Evolutionary conservation across 73 alveolate species (phyloP).

Genomic region (Loxodes magnus): DNA sequence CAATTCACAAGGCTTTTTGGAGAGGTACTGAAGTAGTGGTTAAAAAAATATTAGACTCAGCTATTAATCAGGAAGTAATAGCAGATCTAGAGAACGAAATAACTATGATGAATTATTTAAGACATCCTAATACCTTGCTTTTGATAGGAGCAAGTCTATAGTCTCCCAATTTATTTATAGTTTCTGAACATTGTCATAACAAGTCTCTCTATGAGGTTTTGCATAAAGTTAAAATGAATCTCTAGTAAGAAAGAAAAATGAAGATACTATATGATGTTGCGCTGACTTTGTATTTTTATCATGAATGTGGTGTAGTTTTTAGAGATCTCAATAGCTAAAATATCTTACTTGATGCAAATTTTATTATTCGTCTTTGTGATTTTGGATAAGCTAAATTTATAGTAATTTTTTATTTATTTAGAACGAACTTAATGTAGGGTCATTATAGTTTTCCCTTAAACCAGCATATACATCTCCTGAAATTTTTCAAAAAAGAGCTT

Average conservation of each 20-base stretch:
- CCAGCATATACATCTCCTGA: slow-evolving; percentile 99
- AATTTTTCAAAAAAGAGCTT: slow-evolving; percentile 76
- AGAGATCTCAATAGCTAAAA: slow-evolving; percentile 93
- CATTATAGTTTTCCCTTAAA: slow-evolving; percentile 91
- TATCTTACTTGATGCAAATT: slow-evolving; percentile 67
- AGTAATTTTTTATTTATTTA: too few species aligned
- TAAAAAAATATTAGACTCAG: slow-evolving; percentile 90
- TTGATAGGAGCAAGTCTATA: slow-evolving; percentile 85
- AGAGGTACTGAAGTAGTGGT: slow-evolving; percentile 88
- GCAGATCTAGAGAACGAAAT: slow-evolving; percentile 90
- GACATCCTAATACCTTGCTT: slow-evolving; percentile 93
- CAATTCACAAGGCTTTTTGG: slow-evolving; percentile 77
- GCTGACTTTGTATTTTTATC: slow-evolving; percentile 67
- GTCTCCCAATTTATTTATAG: slow-evolving; percentile 81
- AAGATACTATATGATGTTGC: slow-evolving; percentile 67
- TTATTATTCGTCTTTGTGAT: slow-evolving; percentile 83
- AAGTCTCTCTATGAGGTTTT: slow-evolving; percentile 80
- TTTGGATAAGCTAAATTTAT: slow-evolving; percentile 93
- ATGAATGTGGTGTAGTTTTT: slow-evolving; percentile 85
- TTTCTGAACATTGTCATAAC: slow-evolving; percentile 67
- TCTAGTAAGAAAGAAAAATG: slow-evolving; percentile 55
- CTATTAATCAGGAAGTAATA: slow-evolving; percentile 74
- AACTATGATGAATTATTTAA: slow-evolving; percentile 72
- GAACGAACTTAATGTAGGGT: slow-evolving; percentile 81
- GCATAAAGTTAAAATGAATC: slow-evolving; percentile 63